These are phyloP conservation scores for Phytophthora pseudosyringae DNA, from an alignment of 352 stramenopile species.

Conservation along the genomic window DNA sequence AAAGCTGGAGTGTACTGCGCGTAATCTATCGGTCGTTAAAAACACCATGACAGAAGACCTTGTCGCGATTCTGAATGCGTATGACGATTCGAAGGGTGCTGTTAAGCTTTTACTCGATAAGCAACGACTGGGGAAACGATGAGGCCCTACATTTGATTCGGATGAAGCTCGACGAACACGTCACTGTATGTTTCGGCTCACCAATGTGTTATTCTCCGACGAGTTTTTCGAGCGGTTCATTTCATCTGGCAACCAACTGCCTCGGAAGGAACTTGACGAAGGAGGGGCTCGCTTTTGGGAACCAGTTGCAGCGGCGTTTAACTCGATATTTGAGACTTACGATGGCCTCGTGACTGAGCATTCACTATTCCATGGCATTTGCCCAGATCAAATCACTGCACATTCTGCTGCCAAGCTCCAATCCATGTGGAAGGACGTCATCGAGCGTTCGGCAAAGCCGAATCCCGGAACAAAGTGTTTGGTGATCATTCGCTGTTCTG, in stretches of 20 bases:
- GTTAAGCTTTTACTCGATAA: too few relatives aligned
- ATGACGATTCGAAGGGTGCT: not conserved
- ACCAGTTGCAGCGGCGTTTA: too few relatives aligned
- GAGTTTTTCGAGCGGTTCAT: slow-evolving; percentile 1
- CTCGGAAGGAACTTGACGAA: too few relatives aligned
- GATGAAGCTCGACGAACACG: not conserved
- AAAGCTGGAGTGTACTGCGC: slow-evolving; percentile 11
- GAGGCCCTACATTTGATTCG: too few relatives aligned
- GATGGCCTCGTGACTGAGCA: too few relatives aligned
- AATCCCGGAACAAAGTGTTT: too few relatives aligned
- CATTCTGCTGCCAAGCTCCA: not conserved
- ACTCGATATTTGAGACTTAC: too few relatives aligned
- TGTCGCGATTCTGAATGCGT: not conserved
- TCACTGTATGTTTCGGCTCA: slow-evolving; percentile 1
- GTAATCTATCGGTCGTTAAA: slow-evolving; percentile 1
- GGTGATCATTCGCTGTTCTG: too few relatives aligned
- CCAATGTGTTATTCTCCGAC: slow-evolving; percentile 3
- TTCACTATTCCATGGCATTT: too few relatives aligned
- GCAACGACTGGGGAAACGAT: not conserved
- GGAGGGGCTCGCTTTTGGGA: too few relatives aligned
- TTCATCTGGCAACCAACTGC: not conserved
- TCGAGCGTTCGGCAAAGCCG: not conserved
- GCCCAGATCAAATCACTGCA: too few relatives aligned
- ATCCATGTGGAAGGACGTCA: not conserved
- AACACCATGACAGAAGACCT: slow-evolving; percentile 1